Evolutionary conservation across 306 rosid genomes (phyloP).

Genomic region (Begonia masoniana): DNA sequence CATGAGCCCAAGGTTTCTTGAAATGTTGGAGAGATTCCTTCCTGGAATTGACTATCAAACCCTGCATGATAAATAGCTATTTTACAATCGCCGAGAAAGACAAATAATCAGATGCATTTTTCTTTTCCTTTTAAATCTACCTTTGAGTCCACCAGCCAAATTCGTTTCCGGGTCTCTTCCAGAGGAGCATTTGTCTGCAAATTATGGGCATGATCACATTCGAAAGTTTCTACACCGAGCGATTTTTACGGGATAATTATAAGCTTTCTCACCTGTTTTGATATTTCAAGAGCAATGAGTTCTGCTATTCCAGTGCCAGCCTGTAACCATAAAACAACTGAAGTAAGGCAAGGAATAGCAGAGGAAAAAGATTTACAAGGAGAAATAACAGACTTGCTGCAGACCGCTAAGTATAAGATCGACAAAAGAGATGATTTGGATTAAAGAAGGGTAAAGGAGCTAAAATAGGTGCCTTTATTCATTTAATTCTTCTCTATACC

Average conservation of each 20-base stretch:
- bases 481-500: no score
- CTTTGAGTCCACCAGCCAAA: constrained; percentile 96
- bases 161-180: constrained; percentile 69
- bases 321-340: constrained; percentile 36
- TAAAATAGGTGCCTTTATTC: no score
- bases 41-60: constrained; percentile 13
- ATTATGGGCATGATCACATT: no score
- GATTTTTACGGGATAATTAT: background rate
- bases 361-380: no score
- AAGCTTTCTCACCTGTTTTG: constrained; percentile 51
- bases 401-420: no score
- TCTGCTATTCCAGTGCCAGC: constrained; percentile 99
- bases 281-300: constrained; percentile 85
- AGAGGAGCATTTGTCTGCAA: constrained; percentile 66
- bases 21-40: constrained; percentile 17
- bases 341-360: background rate
- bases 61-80: constrained; percentile 2
- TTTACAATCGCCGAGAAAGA: no score
- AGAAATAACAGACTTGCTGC: no score
- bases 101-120: no score
- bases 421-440: no score
- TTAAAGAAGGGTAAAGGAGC: no score
- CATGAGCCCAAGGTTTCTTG: constrained; percentile 21
- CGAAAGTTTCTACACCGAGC: constrained; percentile 1
- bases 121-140: constrained; percentile 14